Percentiles rank a stretch among this genome's conserved stretches.
Conservation (phyloP, 805 yeast genomes). For the Ogataea pilisensis region DNA sequence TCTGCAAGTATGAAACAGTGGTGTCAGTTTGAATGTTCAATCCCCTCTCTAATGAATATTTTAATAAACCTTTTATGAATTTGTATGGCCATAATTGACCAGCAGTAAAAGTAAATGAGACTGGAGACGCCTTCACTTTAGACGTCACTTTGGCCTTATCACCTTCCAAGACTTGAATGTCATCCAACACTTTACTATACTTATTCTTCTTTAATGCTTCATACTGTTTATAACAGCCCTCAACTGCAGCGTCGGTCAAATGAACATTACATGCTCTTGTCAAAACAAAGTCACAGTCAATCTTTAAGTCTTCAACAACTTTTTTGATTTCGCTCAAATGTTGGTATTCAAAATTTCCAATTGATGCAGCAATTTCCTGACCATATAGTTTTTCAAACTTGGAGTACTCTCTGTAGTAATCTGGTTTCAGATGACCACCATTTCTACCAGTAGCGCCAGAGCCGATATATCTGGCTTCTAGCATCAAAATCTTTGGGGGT, state of each 20-base stretch:
- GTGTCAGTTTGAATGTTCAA: constrained; percentile 39
- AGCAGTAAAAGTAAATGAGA: constrained; percentile 35
- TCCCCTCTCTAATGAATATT: constrained; percentile 31
- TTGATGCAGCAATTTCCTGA: constrained; percentile 29
- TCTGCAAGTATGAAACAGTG: constrained; percentile 26
- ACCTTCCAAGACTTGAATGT: constrained; percentile 29
- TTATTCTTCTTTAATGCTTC: constrained; percentile 22
- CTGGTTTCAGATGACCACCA: constrained; percentile 46
- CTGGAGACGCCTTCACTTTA: constrained; percentile 24
- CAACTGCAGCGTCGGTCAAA: constrained; percentile 15
- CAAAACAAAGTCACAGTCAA: constrained; percentile 29
- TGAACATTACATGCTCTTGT: constrained; percentile 28
- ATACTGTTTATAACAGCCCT: constrained; percentile 8
- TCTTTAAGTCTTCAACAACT: constrained; percentile 28
- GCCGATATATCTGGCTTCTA: constrained; percentile 39
- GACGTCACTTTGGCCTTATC: constrained; percentile 25
- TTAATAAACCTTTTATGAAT: constrained; percentile 32
- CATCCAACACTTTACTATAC: constrained; percentile 21
- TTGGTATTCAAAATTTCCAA: constrained; percentile 35
- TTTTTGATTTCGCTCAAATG: constrained; percentile 31
- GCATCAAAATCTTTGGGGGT: constrained; percentile 12
- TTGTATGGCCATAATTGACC: constrained; percentile 42
- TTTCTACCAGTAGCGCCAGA: constrained; percentile 45
- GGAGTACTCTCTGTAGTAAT: constrained; percentile 18
- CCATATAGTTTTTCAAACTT: constrained; percentile 18